Evolutionary conservation across 2,329 filamentous ascomycete species (phyloP).

Genomic region (Davidsoniella neocaledoniae): DNA sequence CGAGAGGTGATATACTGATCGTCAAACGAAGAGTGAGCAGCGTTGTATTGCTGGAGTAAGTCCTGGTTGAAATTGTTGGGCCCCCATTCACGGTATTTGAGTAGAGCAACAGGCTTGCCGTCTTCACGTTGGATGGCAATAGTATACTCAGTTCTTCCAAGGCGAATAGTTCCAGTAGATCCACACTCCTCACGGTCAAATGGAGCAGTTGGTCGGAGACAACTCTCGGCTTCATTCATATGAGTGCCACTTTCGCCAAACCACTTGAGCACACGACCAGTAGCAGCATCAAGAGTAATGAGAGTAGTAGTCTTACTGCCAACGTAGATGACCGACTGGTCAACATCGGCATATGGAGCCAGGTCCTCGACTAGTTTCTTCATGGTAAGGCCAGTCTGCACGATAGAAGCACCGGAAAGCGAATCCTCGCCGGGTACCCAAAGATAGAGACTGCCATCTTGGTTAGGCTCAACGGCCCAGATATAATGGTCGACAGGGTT

Average conservation of each 20-base stretch:
- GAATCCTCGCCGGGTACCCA: slow-evolving; percentile 48
- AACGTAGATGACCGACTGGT: slow-evolving; percentile 71
- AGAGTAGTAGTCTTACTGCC: slow-evolving; percentile 82
- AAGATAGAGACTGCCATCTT: slow-evolving; percentile 73
- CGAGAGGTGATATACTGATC: slow-evolving; percentile 76
- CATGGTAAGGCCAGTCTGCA: slow-evolving; percentile 55
- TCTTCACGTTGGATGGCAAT: slow-evolving; percentile 66
- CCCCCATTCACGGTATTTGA: slow-evolving; percentile 88
- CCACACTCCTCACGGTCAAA: slow-evolving; percentile 63
- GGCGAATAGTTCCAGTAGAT: slow-evolving; percentile 60
- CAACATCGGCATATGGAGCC: slow-evolving; percentile 56
- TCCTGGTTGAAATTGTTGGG: slow-evolving; percentile 85
- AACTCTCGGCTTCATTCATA: slow-evolving; percentile 56
- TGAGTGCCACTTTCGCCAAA: slow-evolving; percentile 61
- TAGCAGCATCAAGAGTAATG: slow-evolving; percentile 75
- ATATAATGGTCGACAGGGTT: slow-evolving; percentile 66
- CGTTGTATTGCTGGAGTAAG: slow-evolving; percentile 59
- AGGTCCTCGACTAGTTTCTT: slow-evolving; percentile 77
- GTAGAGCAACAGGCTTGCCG: slow-evolving; percentile 64
- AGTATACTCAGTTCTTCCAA: slow-evolving; percentile 79
- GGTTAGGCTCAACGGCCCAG: slow-evolving; percentile 88
- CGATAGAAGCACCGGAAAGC: slow-evolving; percentile 26
- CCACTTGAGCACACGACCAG: slow-evolving; percentile 64
- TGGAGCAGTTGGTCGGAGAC: slow-evolving; percentile 49
- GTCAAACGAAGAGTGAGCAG: slow-evolving; percentile 50